These are phyloP conservation scores for Cucurbita moschata DNA, from an alignment of 306 rosid species.

Conservation along the genomic window DNA sequence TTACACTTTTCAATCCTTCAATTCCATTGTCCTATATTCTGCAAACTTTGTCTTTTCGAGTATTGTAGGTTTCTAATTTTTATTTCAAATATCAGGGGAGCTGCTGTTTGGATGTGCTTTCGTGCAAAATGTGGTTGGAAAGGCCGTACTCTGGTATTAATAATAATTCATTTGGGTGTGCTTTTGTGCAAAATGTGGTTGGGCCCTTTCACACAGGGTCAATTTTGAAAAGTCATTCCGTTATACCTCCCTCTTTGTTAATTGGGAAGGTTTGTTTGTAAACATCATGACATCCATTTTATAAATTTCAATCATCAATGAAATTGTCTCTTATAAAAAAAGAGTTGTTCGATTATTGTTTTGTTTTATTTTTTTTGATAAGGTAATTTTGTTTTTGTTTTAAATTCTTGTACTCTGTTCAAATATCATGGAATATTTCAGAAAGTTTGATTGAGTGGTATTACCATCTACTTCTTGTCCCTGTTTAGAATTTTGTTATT, in stretches of 20 bases:
- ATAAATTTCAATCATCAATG: too few species aligned
- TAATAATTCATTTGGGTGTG: conserved; percentile 19
- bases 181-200: conserved; percentile 69
- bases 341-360: background rate
- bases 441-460: background rate
- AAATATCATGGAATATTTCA: background rate
- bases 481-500: too few species aligned
- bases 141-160: conserved; percentile 58
- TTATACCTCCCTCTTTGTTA: too few species aligned
- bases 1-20: background rate
- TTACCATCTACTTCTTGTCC: background rate
- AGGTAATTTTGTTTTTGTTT: background rate
- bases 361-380: too few species aligned
- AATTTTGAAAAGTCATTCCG: background rate
- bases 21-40: background rate
- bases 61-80: background rate
- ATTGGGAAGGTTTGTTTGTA: too few species aligned
- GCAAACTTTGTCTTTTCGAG: background rate
- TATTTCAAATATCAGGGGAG: conserved; percentile 31
- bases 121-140: conserved; percentile 83
- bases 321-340: too few species aligned
- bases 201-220: conserved; percentile 16
- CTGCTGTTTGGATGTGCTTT: conserved; percentile 66
- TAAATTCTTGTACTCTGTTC: background rate
- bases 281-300: too few species aligned